A percentile compares a stretch with the other conserved stretches of the same genome.
phyloP scores from a whole-genome alignment of 441 rosid species.

The Erysimum cheiri region DNA sequence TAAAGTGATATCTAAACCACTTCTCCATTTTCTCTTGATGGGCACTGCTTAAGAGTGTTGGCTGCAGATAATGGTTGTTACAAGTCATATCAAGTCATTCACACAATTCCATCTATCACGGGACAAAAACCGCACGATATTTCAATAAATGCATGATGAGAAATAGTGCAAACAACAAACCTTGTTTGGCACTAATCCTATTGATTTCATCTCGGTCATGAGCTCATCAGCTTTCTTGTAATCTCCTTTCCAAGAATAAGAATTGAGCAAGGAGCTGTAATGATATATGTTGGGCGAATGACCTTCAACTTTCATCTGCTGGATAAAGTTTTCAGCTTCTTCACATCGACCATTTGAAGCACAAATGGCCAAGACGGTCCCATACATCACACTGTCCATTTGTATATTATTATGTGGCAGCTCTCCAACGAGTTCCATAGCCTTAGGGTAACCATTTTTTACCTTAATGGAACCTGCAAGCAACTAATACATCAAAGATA shows the following conservation, averaged over 20 bases:
- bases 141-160: conserved; percentile 28
- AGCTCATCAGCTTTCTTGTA: conserved; percentile 82
- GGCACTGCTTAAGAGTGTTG: not conserved
- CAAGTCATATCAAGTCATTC: not conserved
- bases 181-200: conserved; percentile 87
- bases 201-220: conserved; percentile 75
- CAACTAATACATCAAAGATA: conserved; percentile 59
- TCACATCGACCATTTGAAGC: conserved; percentile 78
- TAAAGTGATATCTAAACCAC: not conserved
- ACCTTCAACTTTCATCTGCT: conserved; percentile 84
- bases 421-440: conserved; percentile 76
- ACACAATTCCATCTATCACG: conserved; percentile 9
- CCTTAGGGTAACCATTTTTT: conserved; percentile 68
- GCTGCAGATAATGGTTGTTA: not conserved
- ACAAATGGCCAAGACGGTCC: conserved; percentile 85
- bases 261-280: conserved; percentile 86
- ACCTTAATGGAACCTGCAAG: conserved; percentile 89
- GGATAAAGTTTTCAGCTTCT: conserved; percentile 76
- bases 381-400: conserved; percentile 87
- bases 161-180: conserved; percentile 49
- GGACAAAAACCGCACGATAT: not conserved
- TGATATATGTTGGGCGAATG: conserved; percentile 75
- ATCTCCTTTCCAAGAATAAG: conserved; percentile 74
- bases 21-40: not conserved
- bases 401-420: conserved; percentile 58